Conservation (phyloP, 352 stramenopile genomes). For the Thalassiosira exigua region DNA sequence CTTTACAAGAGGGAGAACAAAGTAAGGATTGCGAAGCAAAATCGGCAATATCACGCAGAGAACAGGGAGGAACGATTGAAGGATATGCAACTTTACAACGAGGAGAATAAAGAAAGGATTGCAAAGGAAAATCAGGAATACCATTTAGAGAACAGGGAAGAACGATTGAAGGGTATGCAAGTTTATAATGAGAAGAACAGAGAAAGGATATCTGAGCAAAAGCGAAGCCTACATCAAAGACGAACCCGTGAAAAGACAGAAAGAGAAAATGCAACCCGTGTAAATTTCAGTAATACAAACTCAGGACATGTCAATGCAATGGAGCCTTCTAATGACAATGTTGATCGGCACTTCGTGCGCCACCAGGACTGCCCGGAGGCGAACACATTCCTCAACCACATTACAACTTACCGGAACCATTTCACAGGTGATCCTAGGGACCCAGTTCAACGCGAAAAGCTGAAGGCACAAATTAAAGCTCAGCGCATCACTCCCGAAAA, state of each 20-base stretch:
- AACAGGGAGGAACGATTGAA: too few species aligned
- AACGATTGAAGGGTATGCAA: too few species aligned
- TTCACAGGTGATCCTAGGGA: conserved; percentile 14
- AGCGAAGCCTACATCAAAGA: too few species aligned
- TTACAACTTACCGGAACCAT: conserved; percentile 17
- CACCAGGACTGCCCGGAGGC: conserved; percentile 24
- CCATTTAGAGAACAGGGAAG: too few species aligned
- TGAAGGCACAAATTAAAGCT: conserved; percentile 9
- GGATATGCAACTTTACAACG: too few species aligned
- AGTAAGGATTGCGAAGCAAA: too few species aligned
- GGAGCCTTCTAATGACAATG: conserved; percentile 6
- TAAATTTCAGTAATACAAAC: background rate
- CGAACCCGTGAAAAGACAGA: background rate
- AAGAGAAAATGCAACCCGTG: background rate
- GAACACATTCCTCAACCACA: conserved; percentile 24
- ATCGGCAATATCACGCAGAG: too few species aligned
- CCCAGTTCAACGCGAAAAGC: background rate
- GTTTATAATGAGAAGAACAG: too few species aligned
- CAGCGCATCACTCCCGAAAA: conserved; percentile 11
- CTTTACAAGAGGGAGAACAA: too few species aligned
- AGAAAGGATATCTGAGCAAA: too few species aligned
- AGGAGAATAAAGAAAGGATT: too few species aligned
- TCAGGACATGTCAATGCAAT: conserved; percentile 4
- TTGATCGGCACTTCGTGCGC: conserved; percentile 7
- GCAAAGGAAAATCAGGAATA: too few species aligned